Conservation (phyloP, 805 yeast genomes). For the Wickerhamomyces subpelliculosus region DNA sequence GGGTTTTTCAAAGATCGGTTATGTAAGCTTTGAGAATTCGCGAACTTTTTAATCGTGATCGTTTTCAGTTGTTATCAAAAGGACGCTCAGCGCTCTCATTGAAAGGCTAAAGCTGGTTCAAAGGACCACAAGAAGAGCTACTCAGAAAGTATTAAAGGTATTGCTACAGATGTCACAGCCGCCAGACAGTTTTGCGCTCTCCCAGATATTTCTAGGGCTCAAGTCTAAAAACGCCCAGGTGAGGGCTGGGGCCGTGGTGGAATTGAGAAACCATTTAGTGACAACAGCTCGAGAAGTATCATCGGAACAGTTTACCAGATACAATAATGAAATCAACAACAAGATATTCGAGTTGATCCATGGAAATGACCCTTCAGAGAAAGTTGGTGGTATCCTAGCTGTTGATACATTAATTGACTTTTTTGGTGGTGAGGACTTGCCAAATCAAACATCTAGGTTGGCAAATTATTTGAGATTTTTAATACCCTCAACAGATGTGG, state of each 20-base stretch:
- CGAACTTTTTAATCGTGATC: too few species aligned
- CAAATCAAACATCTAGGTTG: slow-evolving; percentile 82
- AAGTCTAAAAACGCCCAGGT: slow-evolving; percentile 28
- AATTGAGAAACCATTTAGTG: slow-evolving; percentile 61
- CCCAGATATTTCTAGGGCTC: slow-evolving; percentile 29
- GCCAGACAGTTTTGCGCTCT: slow-evolving; percentile 24
- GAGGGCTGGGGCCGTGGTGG: slow-evolving; percentile 51
- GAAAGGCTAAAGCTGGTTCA: too few species aligned
- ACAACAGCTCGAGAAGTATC: slow-evolving; percentile 75
- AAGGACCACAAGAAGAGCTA: not conserved
- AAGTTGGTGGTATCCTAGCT: slow-evolving; percentile 88
- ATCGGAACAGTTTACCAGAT: slow-evolving; percentile 72
- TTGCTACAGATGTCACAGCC: slow-evolving; percentile 5
- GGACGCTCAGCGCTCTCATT: too few species aligned
- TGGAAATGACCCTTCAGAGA: slow-evolving; percentile 61
- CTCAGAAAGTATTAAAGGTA: not conserved
- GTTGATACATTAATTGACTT: slow-evolving; percentile 82
- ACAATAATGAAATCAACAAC: slow-evolving; percentile 80
- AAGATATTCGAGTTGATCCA: slow-evolving; percentile 81
- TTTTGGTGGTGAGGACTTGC: slow-evolving; percentile 79
- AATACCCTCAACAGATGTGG: slow-evolving; percentile 75
- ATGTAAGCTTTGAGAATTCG: too few species aligned
- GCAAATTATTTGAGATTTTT: slow-evolving; percentile 83
- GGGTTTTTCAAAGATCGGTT: too few species aligned
- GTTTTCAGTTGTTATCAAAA: too few species aligned